These are phyloP conservation scores for Penicillium psychrofluorescens DNA, from an alignment of 495 filamentous ascomycete species.

Conservation along the genomic window DNA sequence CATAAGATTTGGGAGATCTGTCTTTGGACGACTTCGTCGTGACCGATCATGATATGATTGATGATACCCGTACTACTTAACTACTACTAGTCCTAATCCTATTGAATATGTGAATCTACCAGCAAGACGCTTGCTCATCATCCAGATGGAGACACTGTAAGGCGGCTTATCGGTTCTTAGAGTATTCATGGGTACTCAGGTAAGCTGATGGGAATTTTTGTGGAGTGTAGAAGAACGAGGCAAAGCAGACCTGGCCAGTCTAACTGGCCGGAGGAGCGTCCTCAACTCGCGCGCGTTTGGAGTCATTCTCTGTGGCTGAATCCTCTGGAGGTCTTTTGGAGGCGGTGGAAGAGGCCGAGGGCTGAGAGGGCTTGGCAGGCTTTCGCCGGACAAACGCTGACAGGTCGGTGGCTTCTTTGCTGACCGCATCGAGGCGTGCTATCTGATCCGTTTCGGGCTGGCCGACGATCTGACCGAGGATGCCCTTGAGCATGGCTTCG, in stretches of 20 bases:
- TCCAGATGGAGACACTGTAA: no score
- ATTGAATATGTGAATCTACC: no score
- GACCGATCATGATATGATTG: background rate
- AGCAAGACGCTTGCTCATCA: no score
- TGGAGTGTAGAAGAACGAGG: background rate
- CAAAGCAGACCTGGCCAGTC: background rate
- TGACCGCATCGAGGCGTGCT: slow-evolving; percentile 66
- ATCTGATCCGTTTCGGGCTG: slow-evolving; percentile 54
- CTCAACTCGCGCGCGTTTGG: slow-evolving; percentile 25
- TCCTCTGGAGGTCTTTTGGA: slow-evolving; percentile 27
- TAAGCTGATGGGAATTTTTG: background rate
- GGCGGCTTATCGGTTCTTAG: background rate
- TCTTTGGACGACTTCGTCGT: background rate
- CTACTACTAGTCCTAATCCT: no score
- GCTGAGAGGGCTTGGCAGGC: slow-evolving; percentile 23
- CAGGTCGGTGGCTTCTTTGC: slow-evolving; percentile 78
- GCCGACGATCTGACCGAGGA: slow-evolving; percentile 68
- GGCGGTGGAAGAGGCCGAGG: slow-evolving; percentile 4
- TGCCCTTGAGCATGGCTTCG: slow-evolving; percentile 49
- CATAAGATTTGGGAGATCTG: no score
- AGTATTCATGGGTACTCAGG: slow-evolving; percentile 1
- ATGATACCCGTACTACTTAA: slow-evolving; percentile 1
- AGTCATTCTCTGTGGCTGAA: slow-evolving; percentile 9
- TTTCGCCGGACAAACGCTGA: slow-evolving; percentile 74
- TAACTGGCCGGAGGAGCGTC: slow-evolving; percentile 7